These are phyloP conservation scores for Diaporthe australafricana DNA, from an alignment of 2,329 filamentous ascomycete species.

Conservation along the genomic window DNA sequence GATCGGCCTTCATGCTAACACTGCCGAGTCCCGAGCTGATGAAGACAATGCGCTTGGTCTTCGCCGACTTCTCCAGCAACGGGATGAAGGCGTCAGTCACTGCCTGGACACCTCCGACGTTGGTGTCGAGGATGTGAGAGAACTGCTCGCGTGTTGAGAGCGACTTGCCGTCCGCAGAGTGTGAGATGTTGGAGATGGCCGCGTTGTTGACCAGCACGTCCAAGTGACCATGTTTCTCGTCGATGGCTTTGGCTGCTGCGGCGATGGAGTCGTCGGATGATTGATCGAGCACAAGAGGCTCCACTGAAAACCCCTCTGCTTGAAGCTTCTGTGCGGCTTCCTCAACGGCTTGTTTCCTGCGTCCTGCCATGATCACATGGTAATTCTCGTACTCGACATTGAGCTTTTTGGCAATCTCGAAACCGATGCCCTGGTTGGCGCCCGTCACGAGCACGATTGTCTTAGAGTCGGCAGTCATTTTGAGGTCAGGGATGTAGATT, in stretches of 20 bases:
- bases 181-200: conserved; percentile 37
- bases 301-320: conserved; percentile 45
- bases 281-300: conserved; percentile 55
- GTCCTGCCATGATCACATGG: conserved; percentile 53
- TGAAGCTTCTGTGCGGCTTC: conserved; percentile 47
- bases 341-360: conserved; percentile 49
- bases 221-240: conserved; percentile 46
- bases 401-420: conserved; percentile 53
- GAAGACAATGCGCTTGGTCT: conserved; percentile 42
- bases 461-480: conserved; percentile 30
- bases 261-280: conserved; percentile 54
- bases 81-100: conserved; percentile 48
- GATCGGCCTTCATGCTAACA: conserved; percentile 35
- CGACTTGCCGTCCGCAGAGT: conserved; percentile 32
- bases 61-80: conserved; percentile 46
- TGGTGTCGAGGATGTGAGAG: conserved; percentile 44
- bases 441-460: conserved; percentile 50
- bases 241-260: conserved; percentile 47
- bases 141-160: conserved; percentile 39
- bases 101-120: conserved; percentile 45
- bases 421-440: conserved; percentile 57
- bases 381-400: conserved; percentile 50
- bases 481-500: not conserved
- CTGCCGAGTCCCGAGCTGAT: conserved; percentile 41
- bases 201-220: conserved; percentile 50